These are phyloP conservation scores for Phytophthora ramorum DNA, from an alignment of 352 stramenopile genomes.

Conservation along the genomic window DNA sequence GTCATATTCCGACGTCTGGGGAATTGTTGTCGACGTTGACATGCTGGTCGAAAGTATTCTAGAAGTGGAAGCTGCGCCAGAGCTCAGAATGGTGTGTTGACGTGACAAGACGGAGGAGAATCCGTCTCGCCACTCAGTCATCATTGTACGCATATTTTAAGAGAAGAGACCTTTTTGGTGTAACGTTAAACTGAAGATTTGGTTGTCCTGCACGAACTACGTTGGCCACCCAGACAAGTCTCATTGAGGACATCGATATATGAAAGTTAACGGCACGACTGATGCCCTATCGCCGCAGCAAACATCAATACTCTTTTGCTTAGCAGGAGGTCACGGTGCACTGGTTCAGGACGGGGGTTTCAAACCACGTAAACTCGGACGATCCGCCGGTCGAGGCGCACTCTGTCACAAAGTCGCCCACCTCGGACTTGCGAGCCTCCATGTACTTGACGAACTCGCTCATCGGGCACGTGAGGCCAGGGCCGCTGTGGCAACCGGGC, in stretches of 20 bases:
- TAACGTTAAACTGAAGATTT: too few relatives aligned
- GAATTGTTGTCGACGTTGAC: neutral
- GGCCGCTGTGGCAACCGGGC: conserved; percentile 48
- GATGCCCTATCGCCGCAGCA: neutral
- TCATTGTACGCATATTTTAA: too few relatives aligned
- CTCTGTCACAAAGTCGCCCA: conserved; percentile 54
- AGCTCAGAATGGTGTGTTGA: too few relatives aligned
- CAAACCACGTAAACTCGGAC: conserved; percentile 52
- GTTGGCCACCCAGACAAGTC: neutral
- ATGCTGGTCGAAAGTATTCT: too few relatives aligned
- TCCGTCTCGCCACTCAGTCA: too few relatives aligned
- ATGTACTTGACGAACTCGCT: conserved; percentile 52
- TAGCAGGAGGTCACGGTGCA: conserved; percentile 35
- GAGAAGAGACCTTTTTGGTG: too few relatives aligned
- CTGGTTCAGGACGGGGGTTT: conserved; percentile 54
- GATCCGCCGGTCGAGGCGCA: conserved; percentile 44
- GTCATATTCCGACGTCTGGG: neutral
- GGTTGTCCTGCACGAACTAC: too few relatives aligned
- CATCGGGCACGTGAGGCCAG: conserved; percentile 54
- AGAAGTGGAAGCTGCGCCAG: too few relatives aligned
- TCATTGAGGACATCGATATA: neutral
- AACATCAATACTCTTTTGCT: too few relatives aligned
- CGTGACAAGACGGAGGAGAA: too few relatives aligned
- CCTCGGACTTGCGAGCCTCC: conserved; percentile 36
- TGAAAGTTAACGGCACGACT: neutral